Conservation (phyloP, 2,329 filamentous ascomycete genomes). For the Ploettnerulaceae sp. region DNA sequence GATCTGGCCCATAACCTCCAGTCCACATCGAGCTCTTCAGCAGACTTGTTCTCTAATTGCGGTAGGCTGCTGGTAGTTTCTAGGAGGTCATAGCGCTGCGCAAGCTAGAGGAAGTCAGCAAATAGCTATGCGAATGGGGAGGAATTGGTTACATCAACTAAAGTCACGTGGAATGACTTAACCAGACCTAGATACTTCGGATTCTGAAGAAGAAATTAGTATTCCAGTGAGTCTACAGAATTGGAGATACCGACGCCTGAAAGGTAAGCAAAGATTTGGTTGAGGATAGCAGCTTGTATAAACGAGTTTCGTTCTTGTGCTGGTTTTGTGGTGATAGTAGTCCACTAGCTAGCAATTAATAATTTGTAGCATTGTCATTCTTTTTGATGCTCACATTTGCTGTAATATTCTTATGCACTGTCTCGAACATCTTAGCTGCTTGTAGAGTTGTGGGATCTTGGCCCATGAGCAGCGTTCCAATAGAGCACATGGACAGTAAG, state of each 20-base stretch:
- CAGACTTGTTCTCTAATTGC: background rate
- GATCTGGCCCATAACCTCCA: constrained; percentile 16
- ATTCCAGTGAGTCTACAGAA: background rate
- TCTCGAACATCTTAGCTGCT: constrained; percentile 18
- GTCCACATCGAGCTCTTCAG: constrained; percentile 9
- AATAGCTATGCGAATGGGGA: background rate
- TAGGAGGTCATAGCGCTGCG: constrained; percentile 1
- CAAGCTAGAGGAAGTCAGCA: constrained; percentile 1
- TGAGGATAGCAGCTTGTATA: constrained; percentile 15
- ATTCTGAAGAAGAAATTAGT: constrained; percentile 6
- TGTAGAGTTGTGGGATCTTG: constrained; percentile 3
- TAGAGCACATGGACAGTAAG: constrained; percentile 17
- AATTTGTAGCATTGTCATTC: too few relatives aligned
- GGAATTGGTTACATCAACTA: constrained; percentile 15
- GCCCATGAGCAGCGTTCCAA: constrained; percentile 18
- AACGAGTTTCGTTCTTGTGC: background rate
- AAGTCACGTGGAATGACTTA: constrained; percentile 15
- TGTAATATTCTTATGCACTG: constrained; percentile 15
- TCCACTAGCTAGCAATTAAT: constrained; percentile 16
- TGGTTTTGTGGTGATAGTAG: constrained; percentile 5
- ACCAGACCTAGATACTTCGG: constrained; percentile 14
- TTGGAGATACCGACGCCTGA: constrained; percentile 12
- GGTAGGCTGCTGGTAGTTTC: background rate
- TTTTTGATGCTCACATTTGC: constrained; percentile 11
- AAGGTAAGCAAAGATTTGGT: constrained; percentile 17